Evolutionary conservation across 805 yeast species (phyloP), one percentile per base, ranked within the genome.

Genomic region (Myxozyma nipponensis): DNA sequence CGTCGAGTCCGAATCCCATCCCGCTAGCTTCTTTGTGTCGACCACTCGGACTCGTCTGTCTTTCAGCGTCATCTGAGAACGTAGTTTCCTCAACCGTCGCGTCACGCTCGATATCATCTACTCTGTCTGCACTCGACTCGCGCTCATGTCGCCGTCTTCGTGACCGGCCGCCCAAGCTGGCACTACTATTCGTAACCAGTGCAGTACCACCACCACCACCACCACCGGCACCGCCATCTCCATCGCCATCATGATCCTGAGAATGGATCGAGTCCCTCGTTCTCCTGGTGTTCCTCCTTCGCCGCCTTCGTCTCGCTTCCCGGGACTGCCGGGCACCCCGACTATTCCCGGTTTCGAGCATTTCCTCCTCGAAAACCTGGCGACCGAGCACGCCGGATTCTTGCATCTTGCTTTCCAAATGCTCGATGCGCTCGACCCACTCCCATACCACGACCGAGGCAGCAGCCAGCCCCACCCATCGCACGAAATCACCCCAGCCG

Each of bases 351-450:
- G 53, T 54, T 47, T 62, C 55, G 48, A 51, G 50, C 48, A 57
- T 52, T 44, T 66, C 69, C 49, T 76, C 79, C 43, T 77, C 81
- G 43, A 71, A 67, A 28, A 81, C 75, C 53, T 77, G 72, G 52
- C 88, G 71, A 0, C 90, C 90, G 41, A 83, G 72, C 7, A 84
- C 77, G 0, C 83, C 83, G 55, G 70, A 69, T 43, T 74, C 68
- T 54, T 83, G 87, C 25, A 69, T 64, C 28, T 72, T 65, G 53
- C 73, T 71, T 54, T 79, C 83, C 39, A 77, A 62, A 17, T 71
- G 61, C 54, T 77, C 75, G 38, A 81, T 78, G 39, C 79, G 74
- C 59, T 71, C 77, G 7, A 81, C 65, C 83, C 87, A 80, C 65
- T 83, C 87, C 84, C 86, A 82, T 1, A 80, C 72, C 22, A 78